Conservation (phyloP, 208 protist genomes). For the Spongospora subterranea region DNA sequence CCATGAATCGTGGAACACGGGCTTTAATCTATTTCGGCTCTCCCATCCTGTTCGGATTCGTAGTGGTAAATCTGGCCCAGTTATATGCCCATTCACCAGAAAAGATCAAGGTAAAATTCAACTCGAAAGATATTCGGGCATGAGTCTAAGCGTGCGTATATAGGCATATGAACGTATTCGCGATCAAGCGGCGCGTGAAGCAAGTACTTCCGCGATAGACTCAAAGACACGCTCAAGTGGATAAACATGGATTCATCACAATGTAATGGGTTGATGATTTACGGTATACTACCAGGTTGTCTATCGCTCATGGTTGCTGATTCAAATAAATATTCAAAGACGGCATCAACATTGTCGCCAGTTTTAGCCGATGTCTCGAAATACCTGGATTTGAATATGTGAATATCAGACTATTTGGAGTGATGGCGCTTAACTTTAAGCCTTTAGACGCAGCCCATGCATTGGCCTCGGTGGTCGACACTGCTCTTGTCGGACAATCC, state of each 20-base stretch:
- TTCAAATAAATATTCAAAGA: conserved; percentile 63
- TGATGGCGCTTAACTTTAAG: not conserved
- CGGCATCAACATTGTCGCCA: conserved; percentile 65
- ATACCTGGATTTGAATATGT: conserved; percentile 58
- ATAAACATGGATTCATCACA: no score
- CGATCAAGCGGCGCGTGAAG: not conserved
- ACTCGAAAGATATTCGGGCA: not conserved
- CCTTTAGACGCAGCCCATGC: conserved; percentile 33
- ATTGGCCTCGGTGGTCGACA: conserved; percentile 31
- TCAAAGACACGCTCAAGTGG: no score
- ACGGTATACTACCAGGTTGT: no score
- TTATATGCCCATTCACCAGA: not conserved
- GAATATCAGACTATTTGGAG: conserved; percentile 12
- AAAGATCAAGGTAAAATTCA: not conserved
- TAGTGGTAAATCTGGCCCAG: not conserved
- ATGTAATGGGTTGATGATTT: no score
- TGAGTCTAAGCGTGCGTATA: not conserved
- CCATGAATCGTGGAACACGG: no score
- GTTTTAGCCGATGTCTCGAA: conserved; percentile 67
- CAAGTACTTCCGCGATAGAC: no score
- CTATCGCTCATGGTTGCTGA: no score
- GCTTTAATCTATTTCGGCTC: conserved; percentile 1
- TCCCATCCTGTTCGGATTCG: not conserved
- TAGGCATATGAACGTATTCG: not conserved
- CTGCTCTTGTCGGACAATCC: conserved; percentile 59